Conservation (phyloP, 176 grass and related monocot species). For the Oryza australiensis region DNA sequence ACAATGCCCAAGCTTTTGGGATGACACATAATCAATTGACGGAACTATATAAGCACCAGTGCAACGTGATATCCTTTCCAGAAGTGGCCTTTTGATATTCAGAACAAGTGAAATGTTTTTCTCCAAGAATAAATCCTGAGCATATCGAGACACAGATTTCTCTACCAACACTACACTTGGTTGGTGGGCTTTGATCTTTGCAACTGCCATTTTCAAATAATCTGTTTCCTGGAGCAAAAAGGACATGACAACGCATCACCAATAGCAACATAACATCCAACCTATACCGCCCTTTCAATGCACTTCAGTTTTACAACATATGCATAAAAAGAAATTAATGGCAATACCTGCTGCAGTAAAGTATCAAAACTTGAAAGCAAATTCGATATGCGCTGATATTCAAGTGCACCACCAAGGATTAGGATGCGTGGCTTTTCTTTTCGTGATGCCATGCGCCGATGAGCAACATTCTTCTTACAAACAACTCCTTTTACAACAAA, state of each 20-base stretch:
- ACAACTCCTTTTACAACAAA: slow-evolving; percentile 91
- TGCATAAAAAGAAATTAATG: slow-evolving; percentile 12
- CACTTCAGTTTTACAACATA: slow-evolving; percentile 23
- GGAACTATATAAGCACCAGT: slow-evolving; percentile 91
- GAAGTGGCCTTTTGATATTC: slow-evolving; percentile 85
- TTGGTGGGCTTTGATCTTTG: slow-evolving; percentile 91
- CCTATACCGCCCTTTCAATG: background rate
- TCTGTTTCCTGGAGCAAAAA: slow-evolving; percentile 79
- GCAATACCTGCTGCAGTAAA: slow-evolving; percentile 87
- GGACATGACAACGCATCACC: slow-evolving; percentile 31
- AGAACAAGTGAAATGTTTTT: slow-evolving; percentile 97
- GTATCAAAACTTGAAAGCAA: slow-evolving; percentile 99
- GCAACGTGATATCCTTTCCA: slow-evolving; percentile 94
- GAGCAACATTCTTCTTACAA: slow-evolving; percentile 98
- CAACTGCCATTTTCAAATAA: slow-evolving; percentile 96
- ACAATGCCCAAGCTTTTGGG: slow-evolving; percentile 83
- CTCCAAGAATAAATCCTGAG: slow-evolving; percentile 87
- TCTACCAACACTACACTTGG: slow-evolving; percentile 93
- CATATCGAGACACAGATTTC: slow-evolving; percentile 91
- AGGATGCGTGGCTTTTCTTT: slow-evolving; percentile 77
- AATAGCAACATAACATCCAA: slow-evolving; percentile 20
- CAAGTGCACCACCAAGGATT: slow-evolving; percentile 92
- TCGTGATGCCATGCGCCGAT: slow-evolving; percentile 76
- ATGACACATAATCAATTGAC: slow-evolving; percentile 90
- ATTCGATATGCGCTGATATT: slow-evolving; percentile 97